Base-by-base conservation (phyloP, 192 early-diverging fungal species). In the Umbelopsis vinacea region DNA sequence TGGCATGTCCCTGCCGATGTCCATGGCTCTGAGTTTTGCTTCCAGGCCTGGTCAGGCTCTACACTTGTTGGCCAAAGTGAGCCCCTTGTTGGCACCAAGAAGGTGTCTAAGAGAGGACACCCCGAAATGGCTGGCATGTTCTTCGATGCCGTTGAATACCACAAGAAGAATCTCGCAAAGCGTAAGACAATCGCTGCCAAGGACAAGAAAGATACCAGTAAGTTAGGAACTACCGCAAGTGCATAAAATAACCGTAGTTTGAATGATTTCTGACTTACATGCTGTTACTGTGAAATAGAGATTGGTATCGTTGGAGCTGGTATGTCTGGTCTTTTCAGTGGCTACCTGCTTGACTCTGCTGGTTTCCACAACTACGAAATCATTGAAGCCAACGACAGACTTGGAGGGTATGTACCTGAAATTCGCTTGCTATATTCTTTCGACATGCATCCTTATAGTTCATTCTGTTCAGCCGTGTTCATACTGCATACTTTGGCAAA, bases 401-500 rank as follows among this genome's bases (percentile, higher is more conserved):
- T 77, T 6, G 77, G 77, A n/a, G 77, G 77, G 71, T 66, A 66
- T 35, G 43, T 17, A 23, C 21, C 10, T 35, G 9, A 11, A 33
- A 48, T 29, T n/a, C 29, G 29, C 9, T 6, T n/a, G n/a, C 19
- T 9, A 4, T 48, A 26, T 7, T 4, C 10, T 66, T 7, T 22
- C 17, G n/a, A 35, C n/a, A 33, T n/a, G 2, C 3, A 15, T 63
- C 29, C 33, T 63, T 0, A 29, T 55, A 12, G 12, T 38, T 19
- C 6, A 29, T 11, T 63, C 26, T 33, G 6, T 11, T 23, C 40
- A 72, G 71, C 7, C 77, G 73, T 54, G 52, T 78, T 4, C 68
- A 71, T 57, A 78, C 77, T 40, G 14, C 71, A 6, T 78, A 78
- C 43, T 78, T 78, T 78, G 73, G 70, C n/a, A 46, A 75, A 12